Evolutionary conservation across 2,329 filamentous ascomycete species (phyloP).

Genomic region (Verticillium alfalfae): DNA sequence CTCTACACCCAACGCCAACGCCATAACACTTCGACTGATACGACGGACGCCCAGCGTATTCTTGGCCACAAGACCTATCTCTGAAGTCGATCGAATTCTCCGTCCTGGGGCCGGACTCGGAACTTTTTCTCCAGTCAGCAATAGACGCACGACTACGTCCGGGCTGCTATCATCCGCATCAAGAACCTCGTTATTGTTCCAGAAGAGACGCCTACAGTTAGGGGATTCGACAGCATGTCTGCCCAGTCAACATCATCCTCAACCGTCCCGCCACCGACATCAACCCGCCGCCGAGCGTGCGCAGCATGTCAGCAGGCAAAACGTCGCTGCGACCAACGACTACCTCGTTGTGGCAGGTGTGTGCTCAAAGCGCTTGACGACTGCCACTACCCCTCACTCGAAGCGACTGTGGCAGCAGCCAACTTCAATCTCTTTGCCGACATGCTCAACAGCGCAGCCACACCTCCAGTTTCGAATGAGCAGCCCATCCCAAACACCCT

Average conservation of each 20-base stretch:
- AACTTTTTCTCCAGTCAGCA: background rate
- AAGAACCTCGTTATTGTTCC: no score
- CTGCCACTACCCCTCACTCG: slow-evolving; percentile 16
- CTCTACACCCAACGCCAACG: background rate
- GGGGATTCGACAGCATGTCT: slow-evolving; percentile 6
- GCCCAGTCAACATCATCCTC: slow-evolving; percentile 9
- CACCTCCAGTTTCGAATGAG: background rate
- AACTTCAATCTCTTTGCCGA: slow-evolving; percentile 20
- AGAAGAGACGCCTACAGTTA: no score
- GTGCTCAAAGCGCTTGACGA: slow-evolving; percentile 14
- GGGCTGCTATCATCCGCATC: no score
- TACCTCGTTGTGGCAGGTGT: slow-evolving; percentile 25
- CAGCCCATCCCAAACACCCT: slow-evolving; percentile 6
- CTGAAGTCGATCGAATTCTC: background rate
- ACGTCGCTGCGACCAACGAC: slow-evolving; percentile 27
- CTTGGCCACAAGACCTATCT: background rate
- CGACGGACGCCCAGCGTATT: background rate
- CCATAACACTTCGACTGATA: background rate
- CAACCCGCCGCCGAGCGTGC: slow-evolving; percentile 23
- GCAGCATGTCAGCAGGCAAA: slow-evolving; percentile 27
- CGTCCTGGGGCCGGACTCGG: background rate
- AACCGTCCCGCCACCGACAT: slow-evolving; percentile 4
- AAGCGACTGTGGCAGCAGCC: slow-evolving; percentile 11
- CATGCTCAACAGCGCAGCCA: slow-evolving; percentile 9
- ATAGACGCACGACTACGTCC: background rate